Percentiles rank a stretch among this genome's conserved stretches.
Conservation (phyloP, 2,329 filamentous ascomycete species). For the Graphilbum sp. region DNA sequence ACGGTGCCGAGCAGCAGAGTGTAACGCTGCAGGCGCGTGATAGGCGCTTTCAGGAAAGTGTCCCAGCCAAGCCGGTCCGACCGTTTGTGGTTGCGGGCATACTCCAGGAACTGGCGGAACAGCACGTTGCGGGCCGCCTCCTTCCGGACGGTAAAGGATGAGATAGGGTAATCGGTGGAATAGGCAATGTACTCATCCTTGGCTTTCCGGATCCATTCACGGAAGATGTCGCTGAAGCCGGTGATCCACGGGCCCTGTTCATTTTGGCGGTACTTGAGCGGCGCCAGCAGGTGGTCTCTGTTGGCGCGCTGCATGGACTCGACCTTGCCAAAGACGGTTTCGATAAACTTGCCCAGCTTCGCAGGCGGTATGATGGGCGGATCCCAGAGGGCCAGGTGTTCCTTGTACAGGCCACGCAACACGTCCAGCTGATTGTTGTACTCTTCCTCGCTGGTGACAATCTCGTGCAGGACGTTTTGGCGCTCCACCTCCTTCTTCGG, state of each 20-base stretch:
- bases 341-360: slow-evolving; percentile 63
- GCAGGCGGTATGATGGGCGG: slow-evolving; percentile 70
- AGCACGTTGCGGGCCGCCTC: slow-evolving; percentile 73
- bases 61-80: slow-evolving; percentile 83
- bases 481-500: slow-evolving; percentile 79
- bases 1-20: slow-evolving; percentile 69
- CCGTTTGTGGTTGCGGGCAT: slow-evolving; percentile 59
- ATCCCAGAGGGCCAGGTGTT: slow-evolving; percentile 55
- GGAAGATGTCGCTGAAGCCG: slow-evolving; percentile 92
- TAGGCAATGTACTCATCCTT: slow-evolving; percentile 82
- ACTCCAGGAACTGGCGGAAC: slow-evolving; percentile 74
- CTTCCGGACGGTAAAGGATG: slow-evolving; percentile 66
- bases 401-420: slow-evolving; percentile 68
- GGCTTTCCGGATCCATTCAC: slow-evolving; percentile 96
- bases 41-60: slow-evolving; percentile 82
- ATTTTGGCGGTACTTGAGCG: slow-evolving; percentile 90
- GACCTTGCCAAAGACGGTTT: slow-evolving; percentile 77
- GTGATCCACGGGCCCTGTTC: slow-evolving; percentile 91
- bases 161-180: slow-evolving; percentile 71
- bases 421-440: slow-evolving; percentile 86
- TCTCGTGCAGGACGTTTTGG: slow-evolving; percentile 90
- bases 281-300: slow-evolving; percentile 78
- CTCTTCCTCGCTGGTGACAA: slow-evolving; percentile 80
- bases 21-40: slow-evolving; percentile 84
- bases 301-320: slow-evolving; percentile 82